Evolutionary conservation across 768 basidiomycete species (phyloP), one percentile per base, ranked within the genome.

Genomic region (Mycena filopes): DNA sequence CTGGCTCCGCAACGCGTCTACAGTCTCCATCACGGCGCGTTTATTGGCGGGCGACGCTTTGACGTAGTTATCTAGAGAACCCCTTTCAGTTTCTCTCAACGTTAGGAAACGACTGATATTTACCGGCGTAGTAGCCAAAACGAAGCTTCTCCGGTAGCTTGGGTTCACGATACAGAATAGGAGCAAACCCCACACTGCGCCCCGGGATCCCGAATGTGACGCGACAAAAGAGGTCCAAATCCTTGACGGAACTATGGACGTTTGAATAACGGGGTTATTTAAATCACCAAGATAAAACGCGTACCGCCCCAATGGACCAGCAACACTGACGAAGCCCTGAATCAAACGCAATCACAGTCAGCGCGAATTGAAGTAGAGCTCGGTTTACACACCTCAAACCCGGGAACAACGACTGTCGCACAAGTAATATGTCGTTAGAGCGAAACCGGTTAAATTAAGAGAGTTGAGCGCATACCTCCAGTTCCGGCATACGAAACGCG

Each of bases 71-170:
- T 93, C 93, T 90, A 56, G 31, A 26, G 46, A 15, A 54, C 33
- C n/a, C n/a, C 15, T 15, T 10, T 10, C 2, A 10, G 10, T 11
- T 9, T 36, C 65, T 20, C 16, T 76, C 45, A 54, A n/a, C n/a
- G n/a, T 69, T 54, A 41, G 28, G 69, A 57, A 49, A 65, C 16
- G 53, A 51, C n/a, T 18, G 29, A 76, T 42, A 66, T n/a, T n/a
- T n/a, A 83, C 90, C 89, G 43, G 82, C 83, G 71, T 90, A 94
- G 72, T 90, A 95, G 5, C 93, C 94, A 68, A 96, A 89, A 64
- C 83, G 84, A 40, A 94, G 80, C 73, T 86, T 92, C 45, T 74
- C 58, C 5, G 87, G 82, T 36, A 93, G 71, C 38, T 81, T 70
- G 0, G 85, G 78, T 3, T 89, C 83, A 31, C 87, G 82, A 74